A percentile compares a stretch with the other conserved stretches of the same genome.
phyloP scores from a whole-genome alignment of 1,284 basidiomycete species.

The Psilocybe mexicana region DNA sequence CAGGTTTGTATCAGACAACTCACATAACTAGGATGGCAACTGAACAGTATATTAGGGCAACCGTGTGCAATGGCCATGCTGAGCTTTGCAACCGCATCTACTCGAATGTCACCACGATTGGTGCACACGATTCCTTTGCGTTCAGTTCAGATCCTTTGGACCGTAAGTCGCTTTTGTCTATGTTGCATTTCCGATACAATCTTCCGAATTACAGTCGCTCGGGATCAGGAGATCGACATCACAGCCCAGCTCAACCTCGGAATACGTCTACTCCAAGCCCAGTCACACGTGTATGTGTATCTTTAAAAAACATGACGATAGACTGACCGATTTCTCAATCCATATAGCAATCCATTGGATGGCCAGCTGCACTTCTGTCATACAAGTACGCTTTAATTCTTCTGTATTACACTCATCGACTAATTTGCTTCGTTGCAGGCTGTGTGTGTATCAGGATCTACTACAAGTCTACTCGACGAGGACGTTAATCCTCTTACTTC shows the following conservation, averaged over 20 bases:
- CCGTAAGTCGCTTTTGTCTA: constrained; percentile 33
- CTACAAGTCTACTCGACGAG: background rate
- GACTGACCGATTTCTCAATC: background rate
- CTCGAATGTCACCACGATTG: constrained; percentile 62
- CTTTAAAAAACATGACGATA: background rate
- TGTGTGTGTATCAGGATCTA: constrained; percentile 16
- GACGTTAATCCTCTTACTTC: background rate
- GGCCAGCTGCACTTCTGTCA: constrained; percentile 67
- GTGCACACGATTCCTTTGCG: constrained; percentile 72
- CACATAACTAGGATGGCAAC: background rate
- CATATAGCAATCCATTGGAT: constrained; percentile 25
- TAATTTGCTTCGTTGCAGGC: constrained; percentile 5
- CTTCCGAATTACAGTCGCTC: constrained; percentile 35
- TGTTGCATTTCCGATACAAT: no score
- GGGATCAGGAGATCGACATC: constrained; percentile 64
- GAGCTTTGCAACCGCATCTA: constrained; percentile 64
- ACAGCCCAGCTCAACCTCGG: constrained; percentile 64
- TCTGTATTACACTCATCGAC: background rate
- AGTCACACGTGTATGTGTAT: constrained; percentile 52
- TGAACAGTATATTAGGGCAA: constrained; percentile 28
- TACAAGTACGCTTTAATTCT: constrained; percentile 39
- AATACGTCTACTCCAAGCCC: constrained; percentile 72
- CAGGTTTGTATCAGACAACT: background rate
- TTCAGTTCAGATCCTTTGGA: constrained; percentile 51
- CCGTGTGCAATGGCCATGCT: constrained; percentile 53